These are phyloP conservation scores for Podila epicladia DNA, from an alignment of 192 early-diverging fungal genomes.

Conservation along the genomic window DNA sequence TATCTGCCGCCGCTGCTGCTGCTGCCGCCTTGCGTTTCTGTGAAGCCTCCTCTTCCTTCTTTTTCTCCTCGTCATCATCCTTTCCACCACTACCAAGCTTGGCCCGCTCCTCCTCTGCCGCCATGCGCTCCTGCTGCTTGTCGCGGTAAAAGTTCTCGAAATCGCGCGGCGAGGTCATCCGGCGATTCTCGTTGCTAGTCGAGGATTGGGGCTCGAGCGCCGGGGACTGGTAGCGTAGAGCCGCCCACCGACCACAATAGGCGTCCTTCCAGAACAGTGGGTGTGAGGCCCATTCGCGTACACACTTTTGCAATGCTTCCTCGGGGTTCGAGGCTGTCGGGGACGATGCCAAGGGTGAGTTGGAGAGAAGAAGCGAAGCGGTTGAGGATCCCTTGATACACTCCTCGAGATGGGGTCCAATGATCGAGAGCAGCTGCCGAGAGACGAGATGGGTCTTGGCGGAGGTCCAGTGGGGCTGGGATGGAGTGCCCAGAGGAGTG, in stretches of 20 bases:
- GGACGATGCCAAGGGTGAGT: background rate
- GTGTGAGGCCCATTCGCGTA: conserved; percentile 24
- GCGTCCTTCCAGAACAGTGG: conserved; percentile 46
- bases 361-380: background rate
- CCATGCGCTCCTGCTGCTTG: conserved; percentile 26
- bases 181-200: conserved; percentile 9
- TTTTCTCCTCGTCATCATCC: background rate
- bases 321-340: conserved; percentile 3
- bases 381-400: conserved; percentile 12
- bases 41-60: background rate
- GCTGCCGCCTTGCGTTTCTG: background rate
- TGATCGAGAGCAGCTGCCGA: conserved; percentile 28
- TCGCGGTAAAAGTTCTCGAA: conserved; percentile 25
- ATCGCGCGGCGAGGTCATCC: conserved; percentile 14
- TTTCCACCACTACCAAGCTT: background rate
- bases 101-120: background rate
- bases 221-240: conserved; percentile 17
- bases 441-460: conserved; percentile 39
- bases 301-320: conserved; percentile 29
- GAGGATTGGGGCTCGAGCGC: background rate
- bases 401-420: conserved; percentile 38
- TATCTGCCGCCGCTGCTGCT: background rate
- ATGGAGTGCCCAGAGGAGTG: background rate
- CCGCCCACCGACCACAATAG: conserved; percentile 35
- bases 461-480: conserved; percentile 35